phyloP scores from a whole-genome alignment of 768 basidiomycete species.

The Asterophora lycoperdoides region DNA sequence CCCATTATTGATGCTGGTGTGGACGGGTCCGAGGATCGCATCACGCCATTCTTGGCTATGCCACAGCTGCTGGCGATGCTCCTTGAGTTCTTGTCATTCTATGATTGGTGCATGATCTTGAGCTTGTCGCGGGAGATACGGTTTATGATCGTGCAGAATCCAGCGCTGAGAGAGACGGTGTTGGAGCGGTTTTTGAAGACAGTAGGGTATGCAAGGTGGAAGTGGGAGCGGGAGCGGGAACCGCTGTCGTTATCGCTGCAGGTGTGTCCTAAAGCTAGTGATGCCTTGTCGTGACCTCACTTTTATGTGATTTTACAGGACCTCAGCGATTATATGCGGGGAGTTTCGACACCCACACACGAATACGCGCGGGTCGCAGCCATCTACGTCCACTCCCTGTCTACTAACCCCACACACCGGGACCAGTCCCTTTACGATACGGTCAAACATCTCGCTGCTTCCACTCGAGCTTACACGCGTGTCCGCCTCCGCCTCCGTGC shows the following conservation, averaged over 20 bases:
- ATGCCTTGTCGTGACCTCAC: background rate
- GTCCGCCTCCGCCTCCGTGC: conserved; percentile 73
- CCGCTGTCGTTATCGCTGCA: conserved; percentile 59
- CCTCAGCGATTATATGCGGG: conserved; percentile 74
- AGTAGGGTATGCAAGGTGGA: conserved; percentile 73
- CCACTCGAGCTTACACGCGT: conserved; percentile 74
- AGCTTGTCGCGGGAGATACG: conserved; percentile 53
- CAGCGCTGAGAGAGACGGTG: conserved; percentile 55
- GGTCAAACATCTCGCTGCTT: conserved; percentile 50
- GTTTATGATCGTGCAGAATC: conserved; percentile 41
- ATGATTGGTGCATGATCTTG: conserved; percentile 64
- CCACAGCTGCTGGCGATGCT: conserved; percentile 49
- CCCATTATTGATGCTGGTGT: conserved; percentile 26
- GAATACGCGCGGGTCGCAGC: conserved; percentile 62
- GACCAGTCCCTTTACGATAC: conserved; percentile 38
- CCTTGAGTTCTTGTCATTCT: conserved; percentile 63
- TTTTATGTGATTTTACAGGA: conserved; percentile 43
- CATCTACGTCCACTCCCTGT: conserved; percentile 50
- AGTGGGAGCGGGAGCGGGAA: conserved; percentile 53
- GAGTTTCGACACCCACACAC: conserved; percentile 71
- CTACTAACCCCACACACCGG: conserved; percentile 37
- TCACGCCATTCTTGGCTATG: conserved; percentile 53
- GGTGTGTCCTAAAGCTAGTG: conserved; percentile 35
- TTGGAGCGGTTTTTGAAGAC: conserved; percentile 65
- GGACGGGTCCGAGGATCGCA: conserved; percentile 18